Percentiles rank a stretch among this genome's conserved stretches.
phyloP scores from a whole-genome alignment of 805 yeast species.

The Saccharomycopsis fermentans region DNA sequence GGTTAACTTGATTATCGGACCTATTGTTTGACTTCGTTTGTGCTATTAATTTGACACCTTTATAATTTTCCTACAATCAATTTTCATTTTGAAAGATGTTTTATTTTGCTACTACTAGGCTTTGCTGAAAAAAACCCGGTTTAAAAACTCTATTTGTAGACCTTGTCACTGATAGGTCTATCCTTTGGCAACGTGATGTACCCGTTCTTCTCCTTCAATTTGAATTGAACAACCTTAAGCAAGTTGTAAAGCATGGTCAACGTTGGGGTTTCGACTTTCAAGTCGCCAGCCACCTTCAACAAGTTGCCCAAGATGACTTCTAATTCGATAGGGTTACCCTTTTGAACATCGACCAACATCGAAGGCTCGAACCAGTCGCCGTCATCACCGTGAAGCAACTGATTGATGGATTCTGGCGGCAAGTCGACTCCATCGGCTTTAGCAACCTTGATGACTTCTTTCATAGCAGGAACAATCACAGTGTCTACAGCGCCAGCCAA shows the following conservation, averaged over 20 bases:
- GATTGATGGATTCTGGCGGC: conserved; percentile 38
- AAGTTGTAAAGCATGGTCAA: conserved; percentile 48
- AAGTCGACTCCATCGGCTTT: conserved; percentile 54
- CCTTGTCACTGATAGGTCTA: conserved; percentile 7
- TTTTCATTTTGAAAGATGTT: too few relatives aligned
- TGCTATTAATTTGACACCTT: too few relatives aligned
- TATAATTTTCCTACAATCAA: too few relatives aligned
- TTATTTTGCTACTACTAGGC: too few relatives aligned
- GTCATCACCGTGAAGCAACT: conserved; percentile 48
- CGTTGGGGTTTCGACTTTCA: conserved; percentile 45
- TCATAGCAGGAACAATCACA: conserved; percentile 50
- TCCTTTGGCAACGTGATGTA: conserved; percentile 14
- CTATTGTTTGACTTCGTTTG: too few relatives aligned
- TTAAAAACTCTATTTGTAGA: conserved; percentile 1
- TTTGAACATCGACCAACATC: conserved; percentile 58
- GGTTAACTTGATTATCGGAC: too few relatives aligned
- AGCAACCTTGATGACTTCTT: conserved; percentile 56
- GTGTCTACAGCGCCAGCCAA: conserved; percentile 33
- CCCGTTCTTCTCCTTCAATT: conserved; percentile 49
- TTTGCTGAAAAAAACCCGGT: too few relatives aligned
- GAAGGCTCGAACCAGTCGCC: conserved; percentile 57
- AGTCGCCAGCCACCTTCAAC: conserved; percentile 37
- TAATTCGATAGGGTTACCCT: conserved; percentile 59
- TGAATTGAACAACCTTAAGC: conserved; percentile 50
- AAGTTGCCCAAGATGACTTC: conserved; percentile 67